A percentile compares a stretch with the other conserved stretches of the same genome.
These are phyloP conservation scores for Theobroma grandiflorum DNA, from an alignment of 441 rosid genomes.

Conservation along the genomic window DNA sequence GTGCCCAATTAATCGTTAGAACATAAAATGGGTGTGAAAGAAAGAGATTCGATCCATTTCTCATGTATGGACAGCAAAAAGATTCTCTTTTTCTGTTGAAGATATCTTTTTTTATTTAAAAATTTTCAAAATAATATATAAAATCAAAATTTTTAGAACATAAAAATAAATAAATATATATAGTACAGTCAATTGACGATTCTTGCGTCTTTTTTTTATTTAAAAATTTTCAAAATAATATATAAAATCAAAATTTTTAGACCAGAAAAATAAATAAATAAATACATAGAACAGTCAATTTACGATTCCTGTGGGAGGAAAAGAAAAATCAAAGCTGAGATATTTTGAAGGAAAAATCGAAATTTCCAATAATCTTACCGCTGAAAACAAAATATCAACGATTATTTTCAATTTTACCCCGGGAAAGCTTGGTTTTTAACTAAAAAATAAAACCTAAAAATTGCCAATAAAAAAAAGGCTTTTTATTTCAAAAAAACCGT, in stretches of 20 bases:
- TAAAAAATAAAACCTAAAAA: not conserved
- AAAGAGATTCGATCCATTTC: slow-evolving; percentile 26
- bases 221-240: not conserved
- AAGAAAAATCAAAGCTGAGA: slow-evolving; percentile 15
- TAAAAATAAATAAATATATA: not conserved
- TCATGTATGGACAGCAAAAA: slow-evolving; percentile 18
- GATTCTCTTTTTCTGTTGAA: slow-evolving; percentile 19
- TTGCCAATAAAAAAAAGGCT: not conserved
- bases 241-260: not conserved
- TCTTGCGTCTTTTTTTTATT: not conserved
- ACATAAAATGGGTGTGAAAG: not conserved
- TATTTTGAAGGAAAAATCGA: not conserved
- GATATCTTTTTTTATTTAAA: slow-evolving; percentile 2
- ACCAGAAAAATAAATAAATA: not conserved
- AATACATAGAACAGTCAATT: not conserved
- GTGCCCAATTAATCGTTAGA: slow-evolving; percentile 13
- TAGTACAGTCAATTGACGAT: too few species aligned
- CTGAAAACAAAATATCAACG: not conserved
- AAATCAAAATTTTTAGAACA: not conserved
- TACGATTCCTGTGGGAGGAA: not conserved
- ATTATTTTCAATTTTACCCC: not conserved
- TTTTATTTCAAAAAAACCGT: not conserved
- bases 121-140: not conserved
- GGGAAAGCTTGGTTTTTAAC: not conserved
- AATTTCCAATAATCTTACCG: not conserved